Base-by-base conservation (phyloP, 2,329 filamentous ascomycete species). In the Ceratocystis variospora region DNA sequence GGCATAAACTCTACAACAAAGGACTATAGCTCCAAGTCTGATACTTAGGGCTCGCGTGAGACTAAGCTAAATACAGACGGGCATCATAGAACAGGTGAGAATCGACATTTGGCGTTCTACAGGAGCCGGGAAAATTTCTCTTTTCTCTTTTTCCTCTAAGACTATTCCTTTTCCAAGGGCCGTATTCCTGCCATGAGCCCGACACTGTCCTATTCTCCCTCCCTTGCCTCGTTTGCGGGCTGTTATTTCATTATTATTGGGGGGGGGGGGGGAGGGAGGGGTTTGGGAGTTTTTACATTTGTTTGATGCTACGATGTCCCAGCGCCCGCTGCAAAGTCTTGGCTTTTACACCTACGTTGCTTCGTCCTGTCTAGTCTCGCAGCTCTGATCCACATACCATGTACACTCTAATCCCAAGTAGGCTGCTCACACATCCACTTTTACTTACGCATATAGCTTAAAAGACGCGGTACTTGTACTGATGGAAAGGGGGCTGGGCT, bases 301-400 rank as follows among this genome's bases (percentile, higher is more conserved):
- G 37, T 59, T 7, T 37, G 31, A 59, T 59, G 6, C 55, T 31
- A 59, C 55, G 2, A 8, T 37, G 28, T 41, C 28, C 55, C 55
- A 37, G 55, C 55, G 55, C 55, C 55, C 55, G 55, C 55, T 59
- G 28, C 28, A n/a, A 37, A 8, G 55, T 37, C 55, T 59, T 59
- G 28, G 15, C 55, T n/a, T 5, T 59, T 37, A 25, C 28, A 59
- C 25, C 33, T 59, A 37, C 33, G 28, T 15, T 59, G 53, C n/a
- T 31, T 59, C 7, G 8, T 19, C 12, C 50, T 59, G 12, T 31
- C 37, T 41, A 41, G 12, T 41, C 37, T 41, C 15, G 37, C 3
- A 41, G 37, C 37, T 41, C 37, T 41, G 37, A 41, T 41, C 37
- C 37, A 15, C 15, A 41, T 1, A 41, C 37, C 15, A 41, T 41